A percentile compares a stretch with the other conserved stretches of the same genome.
phyloP scores from a whole-genome alignment of 108 stramenopile genomes.

The Nitzschia sp. region DNA sequence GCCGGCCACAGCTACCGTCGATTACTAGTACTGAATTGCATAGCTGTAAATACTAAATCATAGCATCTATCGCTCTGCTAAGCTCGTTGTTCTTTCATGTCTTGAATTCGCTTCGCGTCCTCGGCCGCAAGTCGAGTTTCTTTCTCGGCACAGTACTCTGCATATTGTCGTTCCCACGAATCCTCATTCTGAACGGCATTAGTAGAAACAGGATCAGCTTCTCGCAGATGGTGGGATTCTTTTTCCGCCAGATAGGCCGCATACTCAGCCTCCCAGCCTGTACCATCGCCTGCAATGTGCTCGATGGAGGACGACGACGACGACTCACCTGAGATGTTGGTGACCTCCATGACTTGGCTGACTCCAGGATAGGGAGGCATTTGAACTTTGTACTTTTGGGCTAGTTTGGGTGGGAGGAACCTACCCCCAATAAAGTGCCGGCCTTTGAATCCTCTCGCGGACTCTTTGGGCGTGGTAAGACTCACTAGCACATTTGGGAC shows the following conservation, averaged over 20 bases:
- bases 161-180: conserved; percentile 64
- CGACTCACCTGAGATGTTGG: not conserved
- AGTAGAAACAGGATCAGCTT: conserved; percentile 1
- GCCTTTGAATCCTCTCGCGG: conserved; percentile 69
- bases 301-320: conserved; percentile 3
- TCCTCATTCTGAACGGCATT: conserved; percentile 12
- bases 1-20: conserved; percentile 3
- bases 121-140: conserved; percentile 32
- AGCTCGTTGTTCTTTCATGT: not conserved
- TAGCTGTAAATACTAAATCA: no score
- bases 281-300: not conserved
- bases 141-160: conserved; percentile 51
- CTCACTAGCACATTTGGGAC: conserved; percentile 85
- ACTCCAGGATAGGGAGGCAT: conserved; percentile 85
- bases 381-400: conserved; percentile 76
- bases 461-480: conserved; percentile 93
- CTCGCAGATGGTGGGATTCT: not conserved
- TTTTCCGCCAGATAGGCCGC: conserved; percentile 48
- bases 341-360: conserved; percentile 74
- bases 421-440: conserved; percentile 94
- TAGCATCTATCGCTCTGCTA: not conserved
- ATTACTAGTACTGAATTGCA: conserved; percentile 12
- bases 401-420: conserved; percentile 86
- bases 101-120: conserved; percentile 2
- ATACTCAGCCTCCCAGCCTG: conserved; percentile 48